Base-by-base conservation (phyloP, 495 filamentous ascomycete genomes). In the Aspergillus homomorphus region DNA sequence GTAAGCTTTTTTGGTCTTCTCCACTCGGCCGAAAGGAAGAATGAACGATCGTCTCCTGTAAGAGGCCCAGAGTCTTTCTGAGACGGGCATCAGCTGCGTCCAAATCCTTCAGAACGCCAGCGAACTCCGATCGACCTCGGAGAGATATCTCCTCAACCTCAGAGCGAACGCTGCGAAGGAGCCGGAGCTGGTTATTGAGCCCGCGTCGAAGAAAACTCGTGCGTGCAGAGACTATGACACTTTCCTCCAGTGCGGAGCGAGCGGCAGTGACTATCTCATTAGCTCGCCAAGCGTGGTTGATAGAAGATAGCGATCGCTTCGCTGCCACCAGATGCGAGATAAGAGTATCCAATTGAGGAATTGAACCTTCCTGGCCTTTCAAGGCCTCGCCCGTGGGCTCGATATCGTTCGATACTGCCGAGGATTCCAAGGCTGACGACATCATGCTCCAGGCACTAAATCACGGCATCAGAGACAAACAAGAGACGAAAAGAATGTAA, bases 241-340 rank as follows among this genome's bases (percentile, higher is more conserved):
- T 88, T 62, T 92, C 87, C 67, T 96, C 90, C 55, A 97, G 74
- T 22, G 89, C 82, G 22, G 80, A 76, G 44, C 91, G 86, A 23
- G 91, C 89, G 9, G 84, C 74, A 41, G 84, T 89, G 45, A 94
- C 89, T 41, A 98, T 86, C 63, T 93, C 87, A 66, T 95, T 90
- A 57, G 93, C 94, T 44, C 90, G 89, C 71, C 87, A 86, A 43
- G 97, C 91, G 61, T 92, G 85, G 48, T 75, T 82, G 62, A 93
- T 90, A 2, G 90, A 91, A n/a, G 89, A 88, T 2, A 98, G 83
- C 8, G 93, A 92, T 23, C 90, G 85, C 74, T 98, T 98, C 3
- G 95, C 89, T 43, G 87, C 87, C 16, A 97, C 82, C 24, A 98
- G 89, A 74, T 95, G 84, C 2, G 81, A 78, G 45, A 96, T 87